A percentile compares a stretch with the other conserved stretches of the same genome.
Evolutionary conservation across 1,284 basidiomycete genomes (phyloP).

Genomic region (Fistulinella staudtii): DNA sequence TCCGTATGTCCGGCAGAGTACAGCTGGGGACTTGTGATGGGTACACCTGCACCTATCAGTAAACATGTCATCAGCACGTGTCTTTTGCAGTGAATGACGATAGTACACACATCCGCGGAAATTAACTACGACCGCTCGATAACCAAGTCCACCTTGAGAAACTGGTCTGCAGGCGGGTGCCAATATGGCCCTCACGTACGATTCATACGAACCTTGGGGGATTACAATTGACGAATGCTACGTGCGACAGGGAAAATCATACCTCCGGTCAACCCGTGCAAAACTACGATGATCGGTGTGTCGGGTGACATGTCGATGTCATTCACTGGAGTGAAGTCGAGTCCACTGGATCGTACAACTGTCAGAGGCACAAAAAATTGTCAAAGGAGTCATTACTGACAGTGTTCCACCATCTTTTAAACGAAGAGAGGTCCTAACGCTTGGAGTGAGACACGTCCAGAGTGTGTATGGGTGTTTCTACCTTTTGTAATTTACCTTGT

Average conservation of each 20-base stretch:
- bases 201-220: conserved; percentile 74
- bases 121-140: conserved; percentile 85
- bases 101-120: conserved; percentile 80
- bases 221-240: conserved; percentile 7
- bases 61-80: conserved; percentile 10
- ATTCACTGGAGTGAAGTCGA: conserved; percentile 68
- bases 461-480: conserved; percentile 27
- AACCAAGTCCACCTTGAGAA: conserved; percentile 77
- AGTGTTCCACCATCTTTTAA: conserved; percentile 70
- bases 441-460: conserved; percentile 3
- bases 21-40: conserved; percentile 74
- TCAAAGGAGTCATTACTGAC: conserved; percentile 38
- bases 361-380: not conserved
- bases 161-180: conserved; percentile 66
- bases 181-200: conserved; percentile 81
- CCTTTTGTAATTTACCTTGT: conserved; percentile 66
- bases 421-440: conserved; percentile 50
- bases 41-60: conserved; percentile 71
- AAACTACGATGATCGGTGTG: conserved; percentile 78
- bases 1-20: conserved; percentile 87
- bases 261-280: conserved; percentile 89
- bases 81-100: conserved; percentile 5
- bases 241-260: conserved; percentile 3
- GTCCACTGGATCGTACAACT: conserved; percentile 42
- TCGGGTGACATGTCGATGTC: conserved; percentile 51